Evolutionary conservation across 345 rosid species (phyloP).

Genomic region (Brassica juncea): DNA sequence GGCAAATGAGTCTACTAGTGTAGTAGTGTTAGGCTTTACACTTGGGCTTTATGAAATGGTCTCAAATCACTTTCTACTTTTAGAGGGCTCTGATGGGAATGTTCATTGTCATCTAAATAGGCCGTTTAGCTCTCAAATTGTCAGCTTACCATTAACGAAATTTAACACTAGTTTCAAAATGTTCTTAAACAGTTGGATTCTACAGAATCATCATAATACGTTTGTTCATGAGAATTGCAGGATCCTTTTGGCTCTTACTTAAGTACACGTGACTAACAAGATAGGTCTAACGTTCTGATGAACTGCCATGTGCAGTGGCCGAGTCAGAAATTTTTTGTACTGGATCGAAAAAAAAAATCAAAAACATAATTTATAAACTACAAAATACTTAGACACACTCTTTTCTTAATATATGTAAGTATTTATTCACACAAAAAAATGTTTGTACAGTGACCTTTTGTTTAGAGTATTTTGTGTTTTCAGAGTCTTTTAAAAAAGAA

Average conservation of each 20-base stretch:
- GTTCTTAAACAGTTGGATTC: not conserved
- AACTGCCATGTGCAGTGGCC: slow-evolving; percentile 13
- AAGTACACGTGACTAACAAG: slow-evolving; percentile 18
- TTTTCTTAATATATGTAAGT: no score
- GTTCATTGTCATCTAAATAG: not conserved
- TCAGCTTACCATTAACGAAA: not conserved
- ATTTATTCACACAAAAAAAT: no score
- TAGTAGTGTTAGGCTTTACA: no score
- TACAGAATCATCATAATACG: slow-evolving; percentile 10
- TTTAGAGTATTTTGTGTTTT: no score
- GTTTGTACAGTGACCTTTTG: no score
- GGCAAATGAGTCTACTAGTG: no score
- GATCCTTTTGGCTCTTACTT: not conserved
- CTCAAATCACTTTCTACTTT: not conserved
- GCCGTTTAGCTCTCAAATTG: not conserved
- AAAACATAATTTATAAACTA: no score
- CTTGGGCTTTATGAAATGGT: not conserved
- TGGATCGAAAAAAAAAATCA: no score
- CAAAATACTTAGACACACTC: no score
- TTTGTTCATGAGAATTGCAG: slow-evolving; percentile 13
- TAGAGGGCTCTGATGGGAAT: not conserved
- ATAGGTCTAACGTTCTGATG: not conserved
- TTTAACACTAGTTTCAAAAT: not conserved
- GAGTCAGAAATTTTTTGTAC: no score
- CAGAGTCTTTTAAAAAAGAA: no score